Percentiles rank a stretch among this genome's conserved stretches.
phyloP scores from a whole-genome alignment of 306 rosid genomes.

The Senna siamea region DNA sequence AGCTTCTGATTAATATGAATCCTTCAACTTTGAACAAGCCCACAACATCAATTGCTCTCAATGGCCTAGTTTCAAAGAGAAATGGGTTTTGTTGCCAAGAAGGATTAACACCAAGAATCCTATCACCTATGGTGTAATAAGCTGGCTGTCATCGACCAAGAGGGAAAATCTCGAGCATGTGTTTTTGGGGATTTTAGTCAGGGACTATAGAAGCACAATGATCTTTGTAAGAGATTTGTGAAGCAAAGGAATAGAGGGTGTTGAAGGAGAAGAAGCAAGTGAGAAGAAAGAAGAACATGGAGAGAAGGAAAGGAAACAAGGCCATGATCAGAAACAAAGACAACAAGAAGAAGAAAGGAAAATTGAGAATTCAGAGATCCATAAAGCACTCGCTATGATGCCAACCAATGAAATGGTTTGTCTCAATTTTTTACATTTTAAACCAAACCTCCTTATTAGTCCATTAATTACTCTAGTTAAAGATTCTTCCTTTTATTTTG shows the following conservation, averaged over 20 bases:
- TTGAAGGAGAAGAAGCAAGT: conserved; percentile 6
- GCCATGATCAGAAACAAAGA: conserved; percentile 15
- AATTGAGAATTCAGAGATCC: no score
- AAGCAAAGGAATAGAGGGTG: conserved; percentile 32
- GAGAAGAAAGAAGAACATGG: conserved; percentile 27
- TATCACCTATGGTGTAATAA: conserved; percentile 46
- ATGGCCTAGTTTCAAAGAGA: background rate
- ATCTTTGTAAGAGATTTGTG: conserved; percentile 33
- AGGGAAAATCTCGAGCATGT: background rate
- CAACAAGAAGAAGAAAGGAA: no score
- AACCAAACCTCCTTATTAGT: no score
- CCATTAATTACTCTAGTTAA: no score
- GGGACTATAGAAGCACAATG: conserved; percentile 49
- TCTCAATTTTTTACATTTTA: no score
- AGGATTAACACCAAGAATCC: background rate
- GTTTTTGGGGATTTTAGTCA: background rate
- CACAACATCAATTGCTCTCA: conserved; percentile 27
- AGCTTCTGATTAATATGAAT: conserved; percentile 18
- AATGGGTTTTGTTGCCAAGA: conserved; percentile 4
- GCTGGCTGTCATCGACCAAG: conserved; percentile 22
- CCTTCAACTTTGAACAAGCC: conserved; percentile 44
- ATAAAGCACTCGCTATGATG: no score
- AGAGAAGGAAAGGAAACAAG: conserved; percentile 40
- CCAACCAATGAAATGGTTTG: no score
- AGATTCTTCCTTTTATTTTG: no score